Base-by-base conservation (phyloP, 192 early-diverging fungal genomes). In the Rhizoclosmatium globosum region DNA sequence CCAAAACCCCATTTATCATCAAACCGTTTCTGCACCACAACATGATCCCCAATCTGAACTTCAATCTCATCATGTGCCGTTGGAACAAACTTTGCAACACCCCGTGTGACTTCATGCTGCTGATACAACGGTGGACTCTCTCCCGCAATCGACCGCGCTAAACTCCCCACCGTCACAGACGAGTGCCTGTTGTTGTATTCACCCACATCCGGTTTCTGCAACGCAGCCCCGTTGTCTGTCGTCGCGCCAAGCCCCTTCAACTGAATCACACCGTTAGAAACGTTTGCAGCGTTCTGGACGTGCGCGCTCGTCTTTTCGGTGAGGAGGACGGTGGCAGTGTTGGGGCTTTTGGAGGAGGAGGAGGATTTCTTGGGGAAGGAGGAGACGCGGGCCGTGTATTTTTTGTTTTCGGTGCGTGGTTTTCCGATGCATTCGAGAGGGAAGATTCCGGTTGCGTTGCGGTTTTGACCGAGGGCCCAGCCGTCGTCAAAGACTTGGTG, bases 1-100 rank as follows among this genome's bases (percentile, higher is more conserved):
- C 89, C 89, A 73, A 71, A 85, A 13, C 72, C 83, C 89, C 89
- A 90, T 43, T 85, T 84, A 44, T 74, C 72, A 46, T 74, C 72
- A 64, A 62, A 74, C 56, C 21, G 11, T 47, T 74, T 74, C 45
- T 44, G 39, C 38, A 74, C 60, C 41, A 74, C 60, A 9, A 74
- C 60, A 7, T n/a, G 31, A 62, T 74, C 72, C 42, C 72, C 72
- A 19, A 74, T 59, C 19, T 45, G 19, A 31, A 74, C 19, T 56
- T 45, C 47, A 47, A 74, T 60, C 45, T 74, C 72, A 46, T 74
- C 72, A 13, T 31, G 19, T 43, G 11, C 31, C 62, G 60, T 23
- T 15, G 78, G 69, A 9, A 19, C 23, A 59, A 64, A 79, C 21
- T 71, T 46, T 17, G 62, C n/a, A 7, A 79, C 47, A 3, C 45